phyloP scores from a whole-genome alignment of 2,329 filamentous ascomycete species.

The Thelonectria rubi region DNA sequence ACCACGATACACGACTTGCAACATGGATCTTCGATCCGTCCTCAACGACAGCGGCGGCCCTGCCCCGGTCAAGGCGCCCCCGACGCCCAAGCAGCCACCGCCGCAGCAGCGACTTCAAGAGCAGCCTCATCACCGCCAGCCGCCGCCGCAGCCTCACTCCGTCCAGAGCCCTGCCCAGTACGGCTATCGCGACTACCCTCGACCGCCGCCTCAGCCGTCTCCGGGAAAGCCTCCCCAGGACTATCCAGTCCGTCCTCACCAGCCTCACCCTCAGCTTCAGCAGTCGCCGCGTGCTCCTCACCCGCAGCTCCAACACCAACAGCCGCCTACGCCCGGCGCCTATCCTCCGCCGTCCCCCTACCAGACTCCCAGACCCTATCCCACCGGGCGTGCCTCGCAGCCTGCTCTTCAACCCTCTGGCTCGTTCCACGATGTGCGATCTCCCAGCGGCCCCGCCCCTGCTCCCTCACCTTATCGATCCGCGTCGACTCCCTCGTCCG shows the following conservation, averaged over 20 bases:
- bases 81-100: conserved; percentile 47
- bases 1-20: conserved; percentile 18
- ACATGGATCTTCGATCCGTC: conserved; percentile 64
- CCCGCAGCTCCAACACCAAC: conserved; percentile 23
- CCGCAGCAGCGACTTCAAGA: conserved; percentile 46
- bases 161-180: conserved; percentile 54
- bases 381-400: conserved; percentile 52
- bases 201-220: conserved; percentile 59
- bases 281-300: conserved; percentile 33
- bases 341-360: conserved; percentile 54
- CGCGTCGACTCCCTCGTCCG: conserved; percentile 54
- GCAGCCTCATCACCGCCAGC: conserved; percentile 44
- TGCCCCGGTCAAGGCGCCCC: conserved; percentile 46
- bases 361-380: conserved; percentile 54
- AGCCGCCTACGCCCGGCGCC: conserved; percentile 42
- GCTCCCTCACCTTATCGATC: conserved; percentile 58
- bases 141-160: conserved; percentile 45
- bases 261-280: conserved; percentile 42
- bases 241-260: conserved; percentile 48
- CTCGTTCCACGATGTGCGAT: conserved; percentile 58
- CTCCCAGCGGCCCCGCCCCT: conserved; percentile 58
- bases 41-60: conserved; percentile 61
- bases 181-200: conserved; percentile 61
- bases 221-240: conserved; percentile 58
- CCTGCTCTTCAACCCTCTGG: conserved; percentile 58